Base-by-base conservation (phyloP, 192 early-diverging fungal genomes). In the Dissophora ornata region DNA sequence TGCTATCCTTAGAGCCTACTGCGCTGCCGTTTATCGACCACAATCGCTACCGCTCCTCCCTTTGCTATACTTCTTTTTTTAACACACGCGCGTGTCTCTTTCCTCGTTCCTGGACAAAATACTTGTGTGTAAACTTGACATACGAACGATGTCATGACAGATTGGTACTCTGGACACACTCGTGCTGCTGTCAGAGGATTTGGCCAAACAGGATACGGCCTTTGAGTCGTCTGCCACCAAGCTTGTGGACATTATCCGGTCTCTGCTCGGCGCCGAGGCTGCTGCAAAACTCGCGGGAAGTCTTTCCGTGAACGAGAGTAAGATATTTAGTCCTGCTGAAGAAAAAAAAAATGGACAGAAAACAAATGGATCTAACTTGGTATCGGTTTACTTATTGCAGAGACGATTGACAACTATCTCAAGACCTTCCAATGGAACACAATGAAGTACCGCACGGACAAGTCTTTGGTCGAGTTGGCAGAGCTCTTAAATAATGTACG, bases 111-210 rank as follows among this genome's bases (percentile, higher is more conserved):
- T 58, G 56, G 56, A 16, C n/a, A n/a, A 56, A 40, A 40, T 40
- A 36, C 16, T 40, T n/a, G n/a, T n/a, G n/a, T n/a, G n/a, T n/a
- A n/a, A n/a, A n/a, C n/a, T n/a, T n/a, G n/a, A n/a, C n/a, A n/a
- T n/a, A n/a, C n/a, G n/a, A n/a, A n/a, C n/a, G n/a, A 38, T 38
- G 44, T 18, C 9, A 5, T 32, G 30, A 47, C 56, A 96, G 95
- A 94, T 97, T 73, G 97, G 97, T 42, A 99, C 97, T 24, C 86
- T 99, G 42, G 97, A 99, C 79, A 87, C 90, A 1, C 88, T 99
- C 16, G 94, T 98, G 19, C 69, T 96, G 22, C 86, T 98, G 25
- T 98, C 96, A 13, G 98, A 99, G 79, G 97, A 99, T 68, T 84
- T 99, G 36, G 82, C 82, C 25, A 99, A 98, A 67, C 84, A 84